phyloP scores from a whole-genome alignment of 768 basidiomycete species.

The Termitomyces titanicus region DNA sequence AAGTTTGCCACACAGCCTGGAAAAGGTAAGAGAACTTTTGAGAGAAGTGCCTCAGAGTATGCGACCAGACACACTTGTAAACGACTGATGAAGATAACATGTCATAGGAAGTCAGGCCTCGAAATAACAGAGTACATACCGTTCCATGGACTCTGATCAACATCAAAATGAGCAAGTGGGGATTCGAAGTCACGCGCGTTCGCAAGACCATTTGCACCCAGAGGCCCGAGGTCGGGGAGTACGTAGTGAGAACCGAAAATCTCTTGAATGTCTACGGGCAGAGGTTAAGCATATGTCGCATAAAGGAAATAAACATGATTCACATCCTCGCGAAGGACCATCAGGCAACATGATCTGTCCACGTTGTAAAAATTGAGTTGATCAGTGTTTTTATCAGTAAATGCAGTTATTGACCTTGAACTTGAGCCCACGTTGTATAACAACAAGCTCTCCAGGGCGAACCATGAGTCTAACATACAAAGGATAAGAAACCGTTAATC shows the following conservation, averaged over 20 bases:
- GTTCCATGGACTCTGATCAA: conserved; percentile 60
- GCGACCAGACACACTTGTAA: conserved; percentile 37
- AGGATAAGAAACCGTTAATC: neutral
- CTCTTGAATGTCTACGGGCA: conserved; percentile 52
- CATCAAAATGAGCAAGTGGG: conserved; percentile 62
- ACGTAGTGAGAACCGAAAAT: conserved; percentile 61
- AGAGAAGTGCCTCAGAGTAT: neutral
- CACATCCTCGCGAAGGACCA: conserved; percentile 60
- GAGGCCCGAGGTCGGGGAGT: conserved; percentile 62
- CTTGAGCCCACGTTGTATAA: conserved; percentile 64
- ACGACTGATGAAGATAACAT: conserved; percentile 27
- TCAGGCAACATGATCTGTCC: conserved; percentile 48
- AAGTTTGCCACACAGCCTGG: conserved; percentile 51
- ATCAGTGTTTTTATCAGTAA: neutral
- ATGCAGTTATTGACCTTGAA: conserved; percentile 44
- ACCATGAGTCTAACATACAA: conserved; percentile 47
- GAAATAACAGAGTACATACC: too few species aligned
- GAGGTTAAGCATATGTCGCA: neutral
- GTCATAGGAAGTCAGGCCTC: neutral
- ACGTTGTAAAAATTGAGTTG: neutral
- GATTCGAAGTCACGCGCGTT: conserved; percentile 61
- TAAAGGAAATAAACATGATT: conserved; percentile 14
- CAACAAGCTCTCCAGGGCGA: conserved; percentile 58
- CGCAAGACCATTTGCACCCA: conserved; percentile 66
- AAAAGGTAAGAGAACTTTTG: neutral